phyloP scores from a whole-genome alignment of 306 rosid species.

The Lathyrus tuberosus region DNA sequence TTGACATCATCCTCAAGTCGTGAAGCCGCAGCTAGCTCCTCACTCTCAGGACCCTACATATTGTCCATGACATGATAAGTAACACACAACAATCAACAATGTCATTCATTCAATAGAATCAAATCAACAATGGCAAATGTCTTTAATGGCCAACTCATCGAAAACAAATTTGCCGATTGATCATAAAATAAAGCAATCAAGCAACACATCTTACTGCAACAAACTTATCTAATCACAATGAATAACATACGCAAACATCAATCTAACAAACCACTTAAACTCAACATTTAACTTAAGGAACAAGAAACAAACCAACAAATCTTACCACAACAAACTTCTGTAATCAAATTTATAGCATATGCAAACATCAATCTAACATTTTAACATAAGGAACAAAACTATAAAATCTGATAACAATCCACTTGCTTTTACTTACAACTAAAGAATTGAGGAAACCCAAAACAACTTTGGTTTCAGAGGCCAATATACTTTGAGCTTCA shows the following conservation, averaged over 20 bases:
- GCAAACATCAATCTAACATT: background rate
- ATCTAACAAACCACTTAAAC: background rate
- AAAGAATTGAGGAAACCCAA: constrained; percentile 87
- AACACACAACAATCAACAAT: constrained; percentile 23
- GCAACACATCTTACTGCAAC: background rate
- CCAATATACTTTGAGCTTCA: constrained; percentile 71
- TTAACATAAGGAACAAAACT: background rate
- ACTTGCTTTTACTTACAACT: constrained; percentile 62
- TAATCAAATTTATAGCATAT: constrained; percentile 1
- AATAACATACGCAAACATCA: background rate
- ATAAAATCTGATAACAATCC: background rate
- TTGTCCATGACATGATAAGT: constrained; percentile 18
- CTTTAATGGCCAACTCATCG: background rate
- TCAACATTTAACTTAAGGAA: background rate
- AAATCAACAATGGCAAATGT: constrained; percentile 6
- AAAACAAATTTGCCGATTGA: background rate
- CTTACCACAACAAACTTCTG: constrained; percentile 8
- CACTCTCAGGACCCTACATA: constrained; percentile 85
- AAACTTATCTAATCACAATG: constrained; percentile 1
- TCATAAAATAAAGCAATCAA: background rate
- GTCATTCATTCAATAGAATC: constrained; percentile 27
- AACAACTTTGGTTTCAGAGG: constrained; percentile 74
- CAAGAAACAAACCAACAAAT: background rate
- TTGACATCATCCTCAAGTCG: constrained; percentile 87
- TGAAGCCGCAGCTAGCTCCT: constrained; percentile 93